Base-by-base conservation (phyloP, 2,329 filamentous ascomycete species). In the Talaromyces sp. region DNA sequence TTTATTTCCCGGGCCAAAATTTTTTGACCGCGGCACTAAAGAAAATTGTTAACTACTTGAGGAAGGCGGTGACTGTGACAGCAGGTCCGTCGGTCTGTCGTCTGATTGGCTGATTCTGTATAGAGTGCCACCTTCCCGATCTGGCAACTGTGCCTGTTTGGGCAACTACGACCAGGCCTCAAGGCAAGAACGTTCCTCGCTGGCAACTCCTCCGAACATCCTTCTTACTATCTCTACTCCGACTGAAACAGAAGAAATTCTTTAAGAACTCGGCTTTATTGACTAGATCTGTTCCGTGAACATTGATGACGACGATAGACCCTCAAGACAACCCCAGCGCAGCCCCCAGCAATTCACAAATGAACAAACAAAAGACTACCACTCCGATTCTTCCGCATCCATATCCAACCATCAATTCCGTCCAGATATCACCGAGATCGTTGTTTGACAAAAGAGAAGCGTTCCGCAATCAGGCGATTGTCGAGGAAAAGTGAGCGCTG, bases 11-110 rank as follows among this genome's bases (percentile, higher is more conserved):
- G 1, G 10, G 31, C 5, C 33, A 51, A 51, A 57, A 40, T 22
- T 54, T 54, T 54, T 55, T 36, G 40, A 45, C 9, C 17, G 36
- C 39, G 22, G 25, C 22, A 21, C 36, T 21, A 46, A 35, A 28
- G 25, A 7, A 25, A 36, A 25, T n/a, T n/a, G 19, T 17, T 13
- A 4, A 21, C 33, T 55, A 21, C 10, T 55, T 53, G 17, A 17
- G 58, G 58, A 60, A 57, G 58, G 59, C 51, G 59, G 56, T 61
- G 45, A 43, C 25, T 8, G 43, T 35, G n/a, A 8, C n/a, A 13
- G 25, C 43, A 13, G 11, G 33, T 35, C 33, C n/a, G n/a, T n/a
- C n/a, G n/a, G n/a, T n/a, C n/a, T n/a, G n/a, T n/a, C 4, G n/a
- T 53, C 2, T 54, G 22, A 56, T 56, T 36, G 53, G 53, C 33